Conservation (phyloP, 768 basidiomycete genomes). For the Agrocybe pediades region DNA sequence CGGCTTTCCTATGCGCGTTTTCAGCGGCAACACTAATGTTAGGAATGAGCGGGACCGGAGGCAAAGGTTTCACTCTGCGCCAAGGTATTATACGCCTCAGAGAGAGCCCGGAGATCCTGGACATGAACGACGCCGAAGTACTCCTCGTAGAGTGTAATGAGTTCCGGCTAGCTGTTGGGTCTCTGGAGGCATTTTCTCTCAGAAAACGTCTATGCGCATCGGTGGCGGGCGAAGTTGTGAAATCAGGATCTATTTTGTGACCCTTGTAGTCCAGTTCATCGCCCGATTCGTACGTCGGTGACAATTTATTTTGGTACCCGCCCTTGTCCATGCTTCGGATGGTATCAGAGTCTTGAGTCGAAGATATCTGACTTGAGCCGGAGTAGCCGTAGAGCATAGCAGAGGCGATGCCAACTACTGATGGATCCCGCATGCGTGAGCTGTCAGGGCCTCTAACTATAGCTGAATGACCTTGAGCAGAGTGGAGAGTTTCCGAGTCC, state of each 20-base stretch:
- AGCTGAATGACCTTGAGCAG: conserved; percentile 26
- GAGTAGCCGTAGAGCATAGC: conserved; percentile 30
- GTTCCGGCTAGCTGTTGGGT: conserved; percentile 28
- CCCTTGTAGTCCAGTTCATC: conserved; percentile 18
- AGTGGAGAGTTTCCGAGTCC: conserved; percentile 43
- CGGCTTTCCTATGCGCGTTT: conserved; percentile 41
- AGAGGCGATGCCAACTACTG: conserved; percentile 34
- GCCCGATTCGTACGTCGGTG: conserved; percentile 23
- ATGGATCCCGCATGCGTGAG: conserved; percentile 20
- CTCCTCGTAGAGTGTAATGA: conserved; percentile 51
- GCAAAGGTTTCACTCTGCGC: conserved; percentile 55
- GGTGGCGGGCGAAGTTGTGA: conserved; percentile 12
- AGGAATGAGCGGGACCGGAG: conserved; percentile 57
- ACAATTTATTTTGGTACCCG: conserved; percentile 18
- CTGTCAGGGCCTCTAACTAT: conserved; percentile 27
- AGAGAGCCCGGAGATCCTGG: conserved; percentile 44
- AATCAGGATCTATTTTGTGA: conserved; percentile 5
- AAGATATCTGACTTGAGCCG: conserved; percentile 17
- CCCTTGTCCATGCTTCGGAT: conserved; percentile 20
- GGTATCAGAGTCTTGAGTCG: conserved; percentile 20
- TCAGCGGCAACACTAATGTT: conserved; percentile 44
- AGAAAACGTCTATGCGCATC: conserved; percentile 12
- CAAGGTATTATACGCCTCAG: conserved; percentile 38
- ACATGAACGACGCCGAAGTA: conserved; percentile 52
- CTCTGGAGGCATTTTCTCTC: conserved; percentile 8